phyloP scores from a whole-genome alignment of 371 early-diverging fungal genomes.

The Syncephalastrum sp. region DNA sequence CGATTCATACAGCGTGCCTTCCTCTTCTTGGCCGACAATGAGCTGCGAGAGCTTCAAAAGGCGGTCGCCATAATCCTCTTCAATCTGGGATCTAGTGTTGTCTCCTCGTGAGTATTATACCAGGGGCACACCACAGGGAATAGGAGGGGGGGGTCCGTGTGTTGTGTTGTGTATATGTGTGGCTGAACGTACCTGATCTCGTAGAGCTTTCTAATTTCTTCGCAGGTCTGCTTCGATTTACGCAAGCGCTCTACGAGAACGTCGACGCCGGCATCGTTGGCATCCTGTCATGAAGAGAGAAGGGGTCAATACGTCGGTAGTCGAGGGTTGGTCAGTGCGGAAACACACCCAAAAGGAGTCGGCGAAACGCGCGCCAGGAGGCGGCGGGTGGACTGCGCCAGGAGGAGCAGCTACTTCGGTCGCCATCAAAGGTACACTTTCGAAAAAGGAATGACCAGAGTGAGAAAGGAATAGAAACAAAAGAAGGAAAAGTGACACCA shows the following conservation, averaged over 20 bases:
- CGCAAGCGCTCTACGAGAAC: constrained; percentile 15
- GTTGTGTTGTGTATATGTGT: too few species aligned
- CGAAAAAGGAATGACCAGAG: background rate
- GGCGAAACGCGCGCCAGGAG: constrained; percentile 16
- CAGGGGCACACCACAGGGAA: too few species aligned
- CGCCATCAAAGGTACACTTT: constrained; percentile 7
- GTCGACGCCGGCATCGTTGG: constrained; percentile 19
- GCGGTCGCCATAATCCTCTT: constrained; percentile 27
- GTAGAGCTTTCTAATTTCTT: constrained; percentile 23
- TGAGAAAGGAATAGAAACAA: constrained; percentile 4
- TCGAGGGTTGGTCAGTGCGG: too few species aligned
- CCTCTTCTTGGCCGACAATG: constrained; percentile 35
- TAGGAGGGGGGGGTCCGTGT: too few species aligned
- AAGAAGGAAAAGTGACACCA: background rate
- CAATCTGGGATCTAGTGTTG: constrained; percentile 23
- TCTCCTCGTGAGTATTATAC: background rate
- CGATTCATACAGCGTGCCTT: constrained; percentile 41
- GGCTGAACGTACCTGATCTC: constrained; percentile 19
- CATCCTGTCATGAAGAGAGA: constrained; percentile 10
- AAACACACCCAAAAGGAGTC: constrained; percentile 20
- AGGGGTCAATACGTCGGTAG: too few species aligned
- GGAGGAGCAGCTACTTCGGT: constrained; percentile 3
- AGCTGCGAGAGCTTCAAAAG: constrained; percentile 25
- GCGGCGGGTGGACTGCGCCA: constrained; percentile 8
- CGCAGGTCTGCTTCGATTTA: constrained; percentile 25